Conservation (phyloP, 225 moss, liverwort and hornwort species). For the Antitrichia curtipendula region DNA sequence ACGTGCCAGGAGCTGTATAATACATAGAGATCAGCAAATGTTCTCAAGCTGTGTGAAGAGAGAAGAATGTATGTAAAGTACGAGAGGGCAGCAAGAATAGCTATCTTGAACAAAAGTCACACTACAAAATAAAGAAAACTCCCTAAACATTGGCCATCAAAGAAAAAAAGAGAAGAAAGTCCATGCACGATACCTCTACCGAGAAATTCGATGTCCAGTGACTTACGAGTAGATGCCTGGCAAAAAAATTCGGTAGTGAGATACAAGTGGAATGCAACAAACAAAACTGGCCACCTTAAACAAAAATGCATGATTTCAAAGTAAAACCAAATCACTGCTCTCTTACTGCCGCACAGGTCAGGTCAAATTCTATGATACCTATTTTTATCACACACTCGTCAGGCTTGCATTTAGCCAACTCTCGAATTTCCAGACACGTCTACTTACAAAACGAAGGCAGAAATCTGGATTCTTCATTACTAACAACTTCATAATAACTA, state of each 20-base stretch:
- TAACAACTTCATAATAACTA: not conserved
- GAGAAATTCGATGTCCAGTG: not conserved
- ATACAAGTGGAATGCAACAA: not conserved
- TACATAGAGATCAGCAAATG: not conserved
- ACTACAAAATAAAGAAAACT: not conserved
- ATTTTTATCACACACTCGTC: not conserved
- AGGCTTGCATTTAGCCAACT: not conserved
- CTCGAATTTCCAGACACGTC: not conserved
- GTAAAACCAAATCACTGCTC: not conserved
- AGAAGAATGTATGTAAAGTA: not conserved
- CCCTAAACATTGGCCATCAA: not conserved
- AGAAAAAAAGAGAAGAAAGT: not conserved
- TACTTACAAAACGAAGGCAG: not conserved
- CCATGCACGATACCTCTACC: not conserved
- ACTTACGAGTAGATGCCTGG: slow-evolving; percentile 1
- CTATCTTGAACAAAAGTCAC: not conserved
- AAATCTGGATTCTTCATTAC: not conserved
- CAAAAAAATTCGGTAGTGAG: not conserved
- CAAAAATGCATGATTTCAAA: not conserved
- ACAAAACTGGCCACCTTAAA: not conserved
- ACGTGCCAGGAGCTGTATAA: not conserved
- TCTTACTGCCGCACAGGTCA: not conserved
- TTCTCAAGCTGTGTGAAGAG: not conserved
- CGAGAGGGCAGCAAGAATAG: not conserved
- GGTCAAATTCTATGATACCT: not conserved